Percentiles rank a stretch among this genome's conserved stretches.
These are phyloP conservation scores for Rhytidiadelphus loreus DNA, from an alignment of 225 moss, liverwort and hornwort species.

Conservation along the genomic window DNA sequence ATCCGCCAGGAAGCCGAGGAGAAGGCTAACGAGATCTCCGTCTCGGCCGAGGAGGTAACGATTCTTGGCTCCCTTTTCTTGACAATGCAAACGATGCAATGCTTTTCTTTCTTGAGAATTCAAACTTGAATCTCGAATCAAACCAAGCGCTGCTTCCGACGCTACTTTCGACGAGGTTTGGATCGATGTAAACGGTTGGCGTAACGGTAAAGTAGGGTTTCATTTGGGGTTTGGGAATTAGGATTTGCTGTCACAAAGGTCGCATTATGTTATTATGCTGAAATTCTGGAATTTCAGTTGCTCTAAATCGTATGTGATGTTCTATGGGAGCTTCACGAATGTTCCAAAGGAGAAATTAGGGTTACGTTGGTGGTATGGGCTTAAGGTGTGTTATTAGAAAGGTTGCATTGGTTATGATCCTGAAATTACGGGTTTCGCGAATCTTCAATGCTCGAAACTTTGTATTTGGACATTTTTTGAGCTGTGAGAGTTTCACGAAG, in stretches of 20 bases:
- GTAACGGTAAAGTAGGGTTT: background rate
- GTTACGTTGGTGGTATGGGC: background rate
- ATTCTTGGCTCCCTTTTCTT: background rate
- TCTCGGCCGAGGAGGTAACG: conserved; percentile 48
- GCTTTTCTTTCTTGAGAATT: background rate
- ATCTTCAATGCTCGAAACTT: background rate
- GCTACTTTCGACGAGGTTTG: background rate
- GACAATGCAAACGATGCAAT: background rate
- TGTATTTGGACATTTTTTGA: background rate
- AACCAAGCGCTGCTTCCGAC: background rate
- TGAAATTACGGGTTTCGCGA: background rate
- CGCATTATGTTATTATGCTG: background rate
- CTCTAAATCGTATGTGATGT: background rate
- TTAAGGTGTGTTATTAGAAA: background rate
- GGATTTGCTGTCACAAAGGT: background rate
- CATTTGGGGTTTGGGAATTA: background rate
- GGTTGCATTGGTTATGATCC: background rate
- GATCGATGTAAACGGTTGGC: background rate
- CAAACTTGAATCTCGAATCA: background rate
- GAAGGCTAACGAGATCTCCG: conserved; percentile 66
- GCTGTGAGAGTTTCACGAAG: background rate
- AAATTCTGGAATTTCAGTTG: background rate
- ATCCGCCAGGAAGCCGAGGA: conserved; percentile 77
- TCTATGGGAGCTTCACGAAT: background rate
- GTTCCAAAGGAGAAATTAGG: background rate